Percentiles rank a stretch among this genome's conserved stretches.
These are phyloP conservation scores for Phaeosphaeria sp. DNA, from an alignment of 2,329 filamentous ascomycete genomes.

Conservation along the genomic window DNA sequence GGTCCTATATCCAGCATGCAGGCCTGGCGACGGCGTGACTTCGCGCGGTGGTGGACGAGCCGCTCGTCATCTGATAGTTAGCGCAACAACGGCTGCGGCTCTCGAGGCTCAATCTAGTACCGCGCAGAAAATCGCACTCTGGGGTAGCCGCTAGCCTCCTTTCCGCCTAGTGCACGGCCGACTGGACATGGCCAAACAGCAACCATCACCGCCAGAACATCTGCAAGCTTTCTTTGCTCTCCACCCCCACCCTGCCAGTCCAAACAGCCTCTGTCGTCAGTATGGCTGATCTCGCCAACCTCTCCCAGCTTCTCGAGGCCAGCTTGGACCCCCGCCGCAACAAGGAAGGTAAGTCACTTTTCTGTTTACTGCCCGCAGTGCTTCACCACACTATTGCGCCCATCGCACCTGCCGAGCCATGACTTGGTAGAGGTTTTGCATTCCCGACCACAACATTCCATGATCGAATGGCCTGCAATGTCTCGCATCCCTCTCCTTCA, in stretches of 20 bases:
- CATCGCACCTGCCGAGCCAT: not conserved
- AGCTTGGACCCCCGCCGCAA: constrained; percentile 88
- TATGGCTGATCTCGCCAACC: constrained; percentile 68
- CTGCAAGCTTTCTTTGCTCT: constrained; percentile 4
- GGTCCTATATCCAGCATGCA: not conserved
- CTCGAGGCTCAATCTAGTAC: too few relatives aligned
- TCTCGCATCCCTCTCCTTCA: constrained; percentile 1
- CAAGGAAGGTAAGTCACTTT: constrained; percentile 74
- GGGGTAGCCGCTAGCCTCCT: constrained; percentile 15
- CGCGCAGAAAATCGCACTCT: constrained; percentile 12
- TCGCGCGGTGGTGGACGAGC: constrained; percentile 2
- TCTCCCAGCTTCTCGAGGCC: constrained; percentile 86
- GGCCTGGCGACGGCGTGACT: constrained; percentile 5
- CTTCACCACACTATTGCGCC: not conserved
- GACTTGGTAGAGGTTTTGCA: not conserved
- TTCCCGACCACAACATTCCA: too few relatives aligned
- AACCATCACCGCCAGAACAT: constrained; percentile 20
- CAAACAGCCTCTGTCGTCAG: constrained; percentile 2
- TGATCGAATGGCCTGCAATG: not conserved
- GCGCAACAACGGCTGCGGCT: not conserved
- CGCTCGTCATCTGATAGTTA: constrained; percentile 12
- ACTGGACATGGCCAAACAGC: not conserved
- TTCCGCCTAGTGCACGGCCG: not conserved
- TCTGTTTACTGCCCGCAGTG: constrained; percentile 18
- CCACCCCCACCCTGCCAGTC: constrained; percentile 1